Evolutionary conservation across 2,329 filamentous ascomycete genomes (phyloP).

Genomic region (Orbilia quercus): DNA sequence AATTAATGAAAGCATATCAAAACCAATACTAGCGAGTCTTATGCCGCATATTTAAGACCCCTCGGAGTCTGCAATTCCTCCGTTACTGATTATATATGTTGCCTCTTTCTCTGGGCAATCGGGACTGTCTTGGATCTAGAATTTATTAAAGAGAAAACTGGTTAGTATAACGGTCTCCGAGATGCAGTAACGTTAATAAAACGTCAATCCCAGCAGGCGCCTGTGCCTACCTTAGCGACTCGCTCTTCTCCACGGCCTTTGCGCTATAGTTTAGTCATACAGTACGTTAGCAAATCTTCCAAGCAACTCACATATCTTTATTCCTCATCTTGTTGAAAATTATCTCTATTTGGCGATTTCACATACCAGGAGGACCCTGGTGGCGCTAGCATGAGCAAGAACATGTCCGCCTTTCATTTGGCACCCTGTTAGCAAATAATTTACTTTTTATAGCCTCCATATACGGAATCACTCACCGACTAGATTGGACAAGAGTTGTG

Average conservation of each 20-base stretch:
- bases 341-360: not conserved
- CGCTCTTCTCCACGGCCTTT: constrained; percentile 77
- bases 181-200: too few relatives aligned
- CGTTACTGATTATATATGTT: constrained; percentile 76
- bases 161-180: constrained; percentile 59
- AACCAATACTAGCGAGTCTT: not conserved
- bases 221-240: constrained; percentile 71
- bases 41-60: constrained; percentile 25
- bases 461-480: constrained; percentile 56
- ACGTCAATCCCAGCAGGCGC: constrained; percentile 65
- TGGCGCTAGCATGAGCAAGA: constrained; percentile 75
- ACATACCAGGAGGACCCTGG: constrained; percentile 70
- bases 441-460: not conserved
- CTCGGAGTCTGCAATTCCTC: constrained; percentile 60
- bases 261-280: constrained; percentile 62
- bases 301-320: not conserved
- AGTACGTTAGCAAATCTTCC: not conserved
- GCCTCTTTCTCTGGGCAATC: constrained; percentile 77
- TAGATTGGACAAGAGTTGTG: constrained; percentile 7
- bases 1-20: not conserved
- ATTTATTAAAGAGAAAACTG: constrained; percentile 1
- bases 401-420: constrained; percentile 70
- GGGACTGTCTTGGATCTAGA: constrained; percentile 61
- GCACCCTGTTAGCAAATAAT: constrained; percentile 15
- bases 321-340: not conserved